These are phyloP conservation scores for Chenopodium quinoa DNA, from an alignment of 148 eudicot species.

Conservation along the genomic window DNA sequence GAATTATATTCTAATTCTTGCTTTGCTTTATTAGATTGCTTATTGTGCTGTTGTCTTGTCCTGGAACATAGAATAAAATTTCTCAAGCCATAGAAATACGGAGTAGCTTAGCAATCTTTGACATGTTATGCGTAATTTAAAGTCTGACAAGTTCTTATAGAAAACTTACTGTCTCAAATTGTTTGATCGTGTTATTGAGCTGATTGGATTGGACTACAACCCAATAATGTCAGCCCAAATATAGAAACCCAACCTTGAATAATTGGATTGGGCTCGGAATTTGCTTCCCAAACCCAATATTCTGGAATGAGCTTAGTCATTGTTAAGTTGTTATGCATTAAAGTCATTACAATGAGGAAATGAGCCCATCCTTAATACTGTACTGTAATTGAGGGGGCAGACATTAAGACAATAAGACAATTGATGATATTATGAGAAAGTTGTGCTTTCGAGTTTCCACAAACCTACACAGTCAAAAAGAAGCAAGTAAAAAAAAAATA, in stretches of 20 bases:
- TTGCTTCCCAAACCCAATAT: not conserved
- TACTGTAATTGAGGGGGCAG: too few relatives aligned
- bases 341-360: too few relatives aligned
- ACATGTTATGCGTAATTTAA: not conserved
- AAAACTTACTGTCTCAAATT: not conserved
- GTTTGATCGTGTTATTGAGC: not conserved
- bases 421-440: too few relatives aligned
- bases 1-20: not conserved
- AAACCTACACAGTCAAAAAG: too few relatives aligned
- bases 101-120: not conserved
- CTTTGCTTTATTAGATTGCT: not conserved
- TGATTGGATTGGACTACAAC: not conserved
- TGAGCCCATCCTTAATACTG: too few relatives aligned
- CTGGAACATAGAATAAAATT: not conserved
- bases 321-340: too few relatives aligned
- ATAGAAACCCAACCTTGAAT: not conserved
- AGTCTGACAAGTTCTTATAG: not conserved
- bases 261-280: not conserved
- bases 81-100: not conserved
- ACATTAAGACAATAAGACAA: too few relatives aligned
- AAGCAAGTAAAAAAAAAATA: too few relatives aligned
- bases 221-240: not conserved
- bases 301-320: too few relatives aligned
- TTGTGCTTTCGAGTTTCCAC: too few relatives aligned
- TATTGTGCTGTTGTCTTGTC: not conserved